Percentiles rank a stretch among this genome's conserved stretches.
phyloP scores from a whole-genome alignment of 2,329 filamentous ascomycete genomes.

The Ophiocordyceps robertsii region DNA sequence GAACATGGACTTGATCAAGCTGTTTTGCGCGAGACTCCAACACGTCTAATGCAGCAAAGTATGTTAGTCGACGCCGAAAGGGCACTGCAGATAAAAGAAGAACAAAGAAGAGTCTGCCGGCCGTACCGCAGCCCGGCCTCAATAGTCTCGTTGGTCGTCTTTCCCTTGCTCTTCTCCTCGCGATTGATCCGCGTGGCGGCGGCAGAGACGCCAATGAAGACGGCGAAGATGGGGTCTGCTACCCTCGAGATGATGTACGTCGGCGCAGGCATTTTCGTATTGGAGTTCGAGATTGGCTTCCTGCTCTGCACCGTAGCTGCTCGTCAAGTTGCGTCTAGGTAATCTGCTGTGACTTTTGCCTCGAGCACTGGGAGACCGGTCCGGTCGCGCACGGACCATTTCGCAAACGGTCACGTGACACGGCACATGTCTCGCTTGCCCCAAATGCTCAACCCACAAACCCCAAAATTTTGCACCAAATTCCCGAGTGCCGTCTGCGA shows the following conservation, averaged over 20 bases:
- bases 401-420: conserved; percentile 19
- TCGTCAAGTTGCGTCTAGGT: background rate
- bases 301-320: background rate
- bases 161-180: conserved; percentile 45
- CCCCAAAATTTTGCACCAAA: conserved; percentile 25
- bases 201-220: conserved; percentile 41
- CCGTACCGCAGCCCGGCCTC: conserved; percentile 29
- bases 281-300: background rate
- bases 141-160: conserved; percentile 34
- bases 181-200: conserved; percentile 44
- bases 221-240: conserved; percentile 44
- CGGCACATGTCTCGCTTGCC: conserved; percentile 23
- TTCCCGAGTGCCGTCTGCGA: conserved; percentile 15
- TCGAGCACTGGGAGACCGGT: background rate
- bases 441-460: conserved; percentile 27
- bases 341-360: too few species aligned
- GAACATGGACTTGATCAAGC: conserved; percentile 1
- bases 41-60: conserved; percentile 11
- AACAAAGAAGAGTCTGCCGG: background rate
- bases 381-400: background rate
- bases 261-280: conserved; percentile 32
- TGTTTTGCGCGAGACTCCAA: conserved; percentile 13
- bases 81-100: too few species aligned
- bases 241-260: conserved; percentile 47
- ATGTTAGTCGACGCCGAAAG: background rate